Evolutionary conservation across 345 rosid genomes (phyloP).

Genomic region (Salix purpurea): DNA sequence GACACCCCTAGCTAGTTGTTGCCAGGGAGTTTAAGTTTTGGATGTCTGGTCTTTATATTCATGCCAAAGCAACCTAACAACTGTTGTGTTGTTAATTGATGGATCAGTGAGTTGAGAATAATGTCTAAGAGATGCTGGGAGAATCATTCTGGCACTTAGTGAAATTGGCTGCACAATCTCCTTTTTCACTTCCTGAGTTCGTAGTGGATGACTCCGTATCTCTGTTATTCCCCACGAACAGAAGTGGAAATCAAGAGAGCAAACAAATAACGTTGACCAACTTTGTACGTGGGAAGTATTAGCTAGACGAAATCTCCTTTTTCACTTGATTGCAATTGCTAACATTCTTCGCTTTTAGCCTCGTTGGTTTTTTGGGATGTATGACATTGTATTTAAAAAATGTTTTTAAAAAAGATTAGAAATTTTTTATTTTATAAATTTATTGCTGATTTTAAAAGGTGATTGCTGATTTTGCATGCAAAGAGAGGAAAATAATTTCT

Average conservation of each 20-base stretch:
- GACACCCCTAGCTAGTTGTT: background rate
- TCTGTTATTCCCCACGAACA: conserved; percentile 16
- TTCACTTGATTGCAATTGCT: background rate
- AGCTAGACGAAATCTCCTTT: background rate
- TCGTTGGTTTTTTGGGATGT: background rate
- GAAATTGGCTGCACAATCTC: conserved; percentile 26
- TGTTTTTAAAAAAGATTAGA: no score
- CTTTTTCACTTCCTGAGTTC: background rate
- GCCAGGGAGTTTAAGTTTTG: background rate
- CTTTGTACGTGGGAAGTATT: background rate
- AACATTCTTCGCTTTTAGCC: background rate
- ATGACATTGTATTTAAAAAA: no score
- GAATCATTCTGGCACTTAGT: conserved; percentile 13
- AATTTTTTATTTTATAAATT: no score
- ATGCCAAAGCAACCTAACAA: conserved; percentile 13
- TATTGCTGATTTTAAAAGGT: no score
- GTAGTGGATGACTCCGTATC: conserved; percentile 10
- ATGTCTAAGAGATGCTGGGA: conserved; percentile 14
- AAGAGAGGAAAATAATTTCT: background rate
- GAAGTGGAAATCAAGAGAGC: conserved; percentile 8
- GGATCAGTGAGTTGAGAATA: background rate
- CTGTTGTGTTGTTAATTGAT: background rate
- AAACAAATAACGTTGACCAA: background rate
- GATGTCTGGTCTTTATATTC: background rate
- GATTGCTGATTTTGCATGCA: background rate